These are phyloP conservation scores for Clarireedia homoeocarpa DNA, from an alignment of 2,329 filamentous ascomycete species.

Conservation along the genomic window DNA sequence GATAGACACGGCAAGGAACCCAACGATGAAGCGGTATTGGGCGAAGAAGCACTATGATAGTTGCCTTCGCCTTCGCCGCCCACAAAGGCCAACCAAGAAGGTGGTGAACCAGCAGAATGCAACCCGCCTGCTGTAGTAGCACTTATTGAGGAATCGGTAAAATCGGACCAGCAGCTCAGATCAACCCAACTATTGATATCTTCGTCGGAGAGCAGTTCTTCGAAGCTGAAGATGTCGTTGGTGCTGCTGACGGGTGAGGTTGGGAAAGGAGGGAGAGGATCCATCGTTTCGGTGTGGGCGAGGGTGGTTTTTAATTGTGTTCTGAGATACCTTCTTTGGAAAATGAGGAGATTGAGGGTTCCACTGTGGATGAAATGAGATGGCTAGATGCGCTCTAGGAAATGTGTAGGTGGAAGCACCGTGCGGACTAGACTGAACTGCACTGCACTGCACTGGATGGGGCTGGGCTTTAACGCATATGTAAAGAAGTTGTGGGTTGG, in stretches of 20 bases:
- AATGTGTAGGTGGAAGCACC: too few relatives aligned
- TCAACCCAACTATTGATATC: neutral
- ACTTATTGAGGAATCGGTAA: neutral
- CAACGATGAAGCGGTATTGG: neutral
- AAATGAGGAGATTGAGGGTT: neutral
- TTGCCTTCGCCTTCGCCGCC: neutral
- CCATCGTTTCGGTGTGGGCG: neutral
- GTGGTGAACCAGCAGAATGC: neutral
- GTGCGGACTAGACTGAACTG: too few relatives aligned
- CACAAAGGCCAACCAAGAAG: neutral
- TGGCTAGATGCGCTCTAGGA: too few relatives aligned
- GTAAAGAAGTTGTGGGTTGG: neutral
- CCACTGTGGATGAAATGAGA: neutral
- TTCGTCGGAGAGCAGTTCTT: neutral
- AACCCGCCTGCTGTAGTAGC: too few relatives aligned
- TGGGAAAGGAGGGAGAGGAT: neutral
- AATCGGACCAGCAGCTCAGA: neutral
- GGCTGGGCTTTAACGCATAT: neutral
- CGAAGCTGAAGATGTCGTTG: neutral
- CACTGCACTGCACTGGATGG: neutral
- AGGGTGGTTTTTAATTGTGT: too few relatives aligned
- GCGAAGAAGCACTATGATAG: neutral
- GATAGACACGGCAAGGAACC: neutral
- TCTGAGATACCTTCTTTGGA: too few relatives aligned
- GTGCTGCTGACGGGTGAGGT: neutral